Evolutionary conservation across 352 stramenopile species (phyloP).

Genomic region (Phytophthora melonis): DNA sequence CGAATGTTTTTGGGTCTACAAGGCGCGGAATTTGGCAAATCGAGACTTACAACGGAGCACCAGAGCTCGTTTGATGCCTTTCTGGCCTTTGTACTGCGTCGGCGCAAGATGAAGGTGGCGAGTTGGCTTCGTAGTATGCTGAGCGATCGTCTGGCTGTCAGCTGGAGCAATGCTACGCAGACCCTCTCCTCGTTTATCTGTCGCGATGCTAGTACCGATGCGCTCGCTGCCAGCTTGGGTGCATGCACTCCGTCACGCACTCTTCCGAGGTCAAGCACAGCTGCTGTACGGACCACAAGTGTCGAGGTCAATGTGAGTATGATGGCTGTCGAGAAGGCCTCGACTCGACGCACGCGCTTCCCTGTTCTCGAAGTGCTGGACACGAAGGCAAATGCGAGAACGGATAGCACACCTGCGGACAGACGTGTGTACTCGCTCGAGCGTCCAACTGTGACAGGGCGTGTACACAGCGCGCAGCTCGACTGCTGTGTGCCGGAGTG

Average conservation of each 20-base stretch:
- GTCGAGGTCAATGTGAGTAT: constrained; percentile 52
- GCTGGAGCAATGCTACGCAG: constrained; percentile 12
- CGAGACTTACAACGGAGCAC: constrained; percentile 15
- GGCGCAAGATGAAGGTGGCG: constrained; percentile 34
- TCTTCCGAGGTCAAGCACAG: constrained; percentile 39
- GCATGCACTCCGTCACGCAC: constrained; percentile 56
- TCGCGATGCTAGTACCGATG: constrained; percentile 55
- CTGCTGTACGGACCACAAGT: constrained; percentile 57
- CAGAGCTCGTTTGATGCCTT: constrained; percentile 38
- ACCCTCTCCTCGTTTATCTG: constrained; percentile 33
- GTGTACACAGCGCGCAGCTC: constrained; percentile 49
- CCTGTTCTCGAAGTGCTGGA: constrained; percentile 52
- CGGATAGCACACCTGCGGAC: constrained; percentile 65
- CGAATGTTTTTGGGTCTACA: background rate
- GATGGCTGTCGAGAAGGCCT: constrained; percentile 21
- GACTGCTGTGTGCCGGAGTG: too few relatives aligned
- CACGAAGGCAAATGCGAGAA: constrained; percentile 60
- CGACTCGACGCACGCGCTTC: constrained; percentile 9
- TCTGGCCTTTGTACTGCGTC: constrained; percentile 36
- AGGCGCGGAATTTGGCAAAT: constrained; percentile 8
- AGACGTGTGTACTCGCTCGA: constrained; percentile 36
- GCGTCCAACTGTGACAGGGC: constrained; percentile 58
- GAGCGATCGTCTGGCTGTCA: constrained; percentile 12
- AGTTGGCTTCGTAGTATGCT: constrained; percentile 26
- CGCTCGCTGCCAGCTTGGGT: constrained; percentile 52